Base-by-base conservation (phyloP, 1,284 basidiomycete species). In the Cutaneotrichosporon spelunceum region DNA sequence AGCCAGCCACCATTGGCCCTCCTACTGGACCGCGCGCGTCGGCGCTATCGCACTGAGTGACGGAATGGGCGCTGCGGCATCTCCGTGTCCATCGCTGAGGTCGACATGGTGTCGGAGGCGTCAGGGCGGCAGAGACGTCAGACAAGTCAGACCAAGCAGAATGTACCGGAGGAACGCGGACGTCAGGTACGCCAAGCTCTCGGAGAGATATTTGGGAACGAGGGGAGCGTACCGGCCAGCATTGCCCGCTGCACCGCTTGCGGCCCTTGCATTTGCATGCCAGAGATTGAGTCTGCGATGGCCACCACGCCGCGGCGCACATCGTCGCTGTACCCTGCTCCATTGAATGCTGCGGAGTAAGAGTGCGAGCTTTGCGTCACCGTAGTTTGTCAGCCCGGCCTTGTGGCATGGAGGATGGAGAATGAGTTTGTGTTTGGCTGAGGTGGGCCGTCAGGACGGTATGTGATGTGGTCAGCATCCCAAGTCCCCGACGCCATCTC, bases 311-410 rank as follows among this genome's bases (percentile, higher is more conserved):
- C 67, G 16, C 75, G 65, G 44, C 75, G 72, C 8, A 76, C 75
- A 58, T 77, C 76, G 62, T 76, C 74, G 6, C 68, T 68, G 64
- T 76, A 77, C 2, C 77, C 77, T 1, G 77, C 77, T 10, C 77
- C 77, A 53, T 78, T 78, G 65, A 78, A 78, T 7, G 77, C 77
- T 77, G 47, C 77, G 70, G 6, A 78, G 71, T 65, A 78, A 78
- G 16, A 78, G 61, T 6, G 76, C 71, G 62, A 78, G 78, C 11
- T 72, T 76, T n/a, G 70, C 62, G 63, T 78, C 77, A 24, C 76
- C 77, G 34, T 74, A 74, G 59, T 66, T 70, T 14, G 72, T 73
- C 57, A 75, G 57, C 14, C 72, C 70, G 59, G 65, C 34, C n/a
- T 29, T 42, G 21, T 39, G 6, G 23, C 49, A 57, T 52, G 56